Evolutionary conservation across 108 stramenopile genomes (phyloP).

Genomic region (Pseudonitzschia delicatissima): DNA sequence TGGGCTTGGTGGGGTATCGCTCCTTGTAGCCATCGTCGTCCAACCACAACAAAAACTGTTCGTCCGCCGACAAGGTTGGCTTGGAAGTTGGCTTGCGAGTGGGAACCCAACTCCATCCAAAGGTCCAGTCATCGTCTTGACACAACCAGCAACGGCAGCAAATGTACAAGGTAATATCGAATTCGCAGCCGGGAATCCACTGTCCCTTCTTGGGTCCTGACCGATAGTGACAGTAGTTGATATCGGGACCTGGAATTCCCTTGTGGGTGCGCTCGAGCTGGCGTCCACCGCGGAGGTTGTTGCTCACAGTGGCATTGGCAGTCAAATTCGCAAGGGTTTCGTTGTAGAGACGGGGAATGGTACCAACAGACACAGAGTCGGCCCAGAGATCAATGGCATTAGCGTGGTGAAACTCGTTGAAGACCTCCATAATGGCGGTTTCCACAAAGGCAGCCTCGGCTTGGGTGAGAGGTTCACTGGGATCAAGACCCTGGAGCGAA

Average conservation of each 20-base stretch:
- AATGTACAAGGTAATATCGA: not conserved
- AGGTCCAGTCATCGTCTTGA: not conserved
- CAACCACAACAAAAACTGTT: too few species aligned
- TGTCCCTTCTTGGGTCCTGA: not conserved
- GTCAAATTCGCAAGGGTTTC: not conserved
- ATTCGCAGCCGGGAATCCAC: not conserved
- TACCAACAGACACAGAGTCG: too few species aligned
- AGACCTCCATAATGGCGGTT: not conserved
- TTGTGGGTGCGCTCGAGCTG: not conserved
- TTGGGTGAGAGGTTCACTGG: not conserved
- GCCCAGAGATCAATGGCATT: too few species aligned
- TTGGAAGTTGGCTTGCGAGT: too few species aligned
- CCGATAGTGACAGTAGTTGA: not conserved
- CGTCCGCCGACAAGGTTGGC: too few species aligned
- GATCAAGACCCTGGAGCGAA: not conserved
- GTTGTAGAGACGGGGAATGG: not conserved
- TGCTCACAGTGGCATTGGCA: too few species aligned
- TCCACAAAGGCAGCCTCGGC: not conserved
- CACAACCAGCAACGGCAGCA: not conserved
- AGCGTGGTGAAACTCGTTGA: not conserved
- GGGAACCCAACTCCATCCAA: too few species aligned
- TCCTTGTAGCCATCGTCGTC: too few species aligned
- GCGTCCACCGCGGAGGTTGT: not conserved
- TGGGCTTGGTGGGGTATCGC: too few species aligned
- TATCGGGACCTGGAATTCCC: not conserved